Evolutionary conservation across 305 asterid species (phyloP).

Genomic region (Fraxinus xanthoxyloides): DNA sequence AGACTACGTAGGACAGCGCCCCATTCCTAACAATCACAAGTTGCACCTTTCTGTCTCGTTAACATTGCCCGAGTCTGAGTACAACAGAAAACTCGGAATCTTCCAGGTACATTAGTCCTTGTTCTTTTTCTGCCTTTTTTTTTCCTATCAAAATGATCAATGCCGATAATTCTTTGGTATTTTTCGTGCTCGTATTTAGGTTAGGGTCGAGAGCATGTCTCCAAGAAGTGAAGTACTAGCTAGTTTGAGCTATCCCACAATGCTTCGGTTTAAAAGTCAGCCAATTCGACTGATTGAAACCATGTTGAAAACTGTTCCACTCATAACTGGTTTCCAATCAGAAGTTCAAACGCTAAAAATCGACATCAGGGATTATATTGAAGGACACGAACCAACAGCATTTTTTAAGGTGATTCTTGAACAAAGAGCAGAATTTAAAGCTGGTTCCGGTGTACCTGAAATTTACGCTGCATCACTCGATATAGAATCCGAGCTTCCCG

Average conservation of each 20-base stretch:
- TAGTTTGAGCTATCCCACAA: slow-evolving; percentile 50
- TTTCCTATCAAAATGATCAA: not conserved
- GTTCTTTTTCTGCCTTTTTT: not conserved
- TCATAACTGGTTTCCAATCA: slow-evolving; percentile 50
- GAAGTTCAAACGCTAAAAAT: slow-evolving; percentile 51
- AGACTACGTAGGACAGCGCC: slow-evolving; percentile 18
- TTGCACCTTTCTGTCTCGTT: slow-evolving; percentile 46
- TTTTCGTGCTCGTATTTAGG: slow-evolving; percentile 30
- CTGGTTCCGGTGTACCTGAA: slow-evolving; percentile 63
- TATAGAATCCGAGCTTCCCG: slow-evolving; percentile 52
- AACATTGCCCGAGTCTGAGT: slow-evolving; percentile 68
- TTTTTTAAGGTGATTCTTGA: slow-evolving; percentile 47
- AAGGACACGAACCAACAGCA: slow-evolving; percentile 45
- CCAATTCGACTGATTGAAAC: slow-evolving; percentile 43
- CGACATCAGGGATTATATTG: slow-evolving; percentile 28
- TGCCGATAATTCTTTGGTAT: not conserved
- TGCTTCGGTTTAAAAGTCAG: slow-evolving; percentile 61
- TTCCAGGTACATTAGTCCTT: slow-evolving; percentile 53
- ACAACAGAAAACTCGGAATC: slow-evolving; percentile 59
- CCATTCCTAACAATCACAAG: slow-evolving; percentile 43
- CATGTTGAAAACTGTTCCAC: slow-evolving; percentile 38
- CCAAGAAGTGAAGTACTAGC: slow-evolving; percentile 36
- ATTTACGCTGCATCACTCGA: slow-evolving; percentile 48
- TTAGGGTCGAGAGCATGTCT: slow-evolving; percentile 58
- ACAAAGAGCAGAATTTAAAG: slow-evolving; percentile 49